Evolutionary conservation across 805 yeast genomes (phyloP), one percentile per base, ranked within the genome.

Genomic region (Blastobotrys mokoenaii): DNA sequence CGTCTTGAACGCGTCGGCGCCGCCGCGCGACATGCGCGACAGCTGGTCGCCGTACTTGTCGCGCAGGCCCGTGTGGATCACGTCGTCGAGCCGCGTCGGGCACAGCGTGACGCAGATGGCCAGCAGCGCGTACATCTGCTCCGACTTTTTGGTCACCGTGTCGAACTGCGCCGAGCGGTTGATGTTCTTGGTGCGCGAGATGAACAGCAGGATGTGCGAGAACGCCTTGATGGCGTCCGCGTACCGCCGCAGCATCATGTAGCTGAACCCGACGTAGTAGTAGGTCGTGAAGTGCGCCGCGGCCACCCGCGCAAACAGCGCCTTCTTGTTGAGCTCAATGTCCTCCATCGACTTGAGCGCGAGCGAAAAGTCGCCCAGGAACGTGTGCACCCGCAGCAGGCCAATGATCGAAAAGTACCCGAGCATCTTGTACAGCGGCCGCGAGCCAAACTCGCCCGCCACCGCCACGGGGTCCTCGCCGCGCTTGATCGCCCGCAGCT

Each of bases 321-420:
- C 71, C 54, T 63, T 68, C 59, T 71, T 72, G 53, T 68, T 68
- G 47, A 72, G 58, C 46, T 71, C 74, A 43, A 73, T 66, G 46
- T 64, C 64, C 50, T 71, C 74, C 67, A 72, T 64, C 2, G 76
- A 69, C 60, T 71, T 67, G 52, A 72, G 62, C 6, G 77, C 77
- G 45, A 72, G 61, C 0, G 73, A 60, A 59, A 69, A 73, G 56
- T 72, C 77, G 42, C 77, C 77, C 22, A 71, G 61, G 29, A 72
- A 53, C 2, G 76, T 70, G 56, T 72, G 77, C 35, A 72, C 74
- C 52, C 77, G 65, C 44, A 72, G 58, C 27, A 73, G 63, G 4
- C 77, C 77, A 59, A 72, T 71, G 46, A 72, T 60, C 29, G 71
- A 65, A 52, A 70, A 72, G 55, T 72, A 72, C 10, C 77, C 77